Evolutionary conservation across 225 moss, liverwort and hornwort species (phyloP).

Genomic region (Takakia lepidozioides): DNA sequence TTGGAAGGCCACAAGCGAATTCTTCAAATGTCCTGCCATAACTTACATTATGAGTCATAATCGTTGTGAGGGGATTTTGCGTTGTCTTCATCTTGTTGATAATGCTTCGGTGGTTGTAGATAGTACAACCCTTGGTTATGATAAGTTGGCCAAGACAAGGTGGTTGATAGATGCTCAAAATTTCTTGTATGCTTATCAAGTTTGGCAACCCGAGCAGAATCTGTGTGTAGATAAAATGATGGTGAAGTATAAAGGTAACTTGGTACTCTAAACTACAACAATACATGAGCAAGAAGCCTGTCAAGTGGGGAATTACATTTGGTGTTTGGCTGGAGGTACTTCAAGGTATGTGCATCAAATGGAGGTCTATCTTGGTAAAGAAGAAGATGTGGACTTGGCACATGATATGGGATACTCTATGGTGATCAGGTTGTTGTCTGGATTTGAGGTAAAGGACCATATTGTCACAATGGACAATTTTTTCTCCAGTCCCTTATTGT

Average conservation of each 20-base stretch:
- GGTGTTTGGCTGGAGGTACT: neutral
- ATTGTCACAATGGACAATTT: too few species aligned
- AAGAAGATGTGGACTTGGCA: neutral
- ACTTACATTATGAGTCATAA: neutral
- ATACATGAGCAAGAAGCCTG: too few species aligned
- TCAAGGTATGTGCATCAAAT: constrained; percentile 3
- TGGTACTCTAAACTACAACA: too few species aligned
- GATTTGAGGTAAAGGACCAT: too few species aligned
- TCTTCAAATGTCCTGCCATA: neutral
- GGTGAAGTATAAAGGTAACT: neutral
- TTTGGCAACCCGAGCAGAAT: neutral
- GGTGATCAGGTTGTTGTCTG: too few species aligned
- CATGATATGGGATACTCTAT: neutral
- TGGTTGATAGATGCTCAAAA: neutral
- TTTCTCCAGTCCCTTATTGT: neutral
- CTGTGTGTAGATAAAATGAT: neutral
- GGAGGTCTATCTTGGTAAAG: neutral
- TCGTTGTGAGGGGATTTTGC: neutral
- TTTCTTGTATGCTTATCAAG: neutral
- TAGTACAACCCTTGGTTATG: neutral
- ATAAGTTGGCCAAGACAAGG: neutral
- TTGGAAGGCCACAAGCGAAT: neutral
- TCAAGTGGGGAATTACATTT: neutral
- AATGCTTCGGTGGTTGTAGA: neutral
- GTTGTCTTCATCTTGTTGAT: neutral